Evolutionary conservation across 805 yeast genomes (phyloP).

Genomic region (Candida ficus): DNA sequence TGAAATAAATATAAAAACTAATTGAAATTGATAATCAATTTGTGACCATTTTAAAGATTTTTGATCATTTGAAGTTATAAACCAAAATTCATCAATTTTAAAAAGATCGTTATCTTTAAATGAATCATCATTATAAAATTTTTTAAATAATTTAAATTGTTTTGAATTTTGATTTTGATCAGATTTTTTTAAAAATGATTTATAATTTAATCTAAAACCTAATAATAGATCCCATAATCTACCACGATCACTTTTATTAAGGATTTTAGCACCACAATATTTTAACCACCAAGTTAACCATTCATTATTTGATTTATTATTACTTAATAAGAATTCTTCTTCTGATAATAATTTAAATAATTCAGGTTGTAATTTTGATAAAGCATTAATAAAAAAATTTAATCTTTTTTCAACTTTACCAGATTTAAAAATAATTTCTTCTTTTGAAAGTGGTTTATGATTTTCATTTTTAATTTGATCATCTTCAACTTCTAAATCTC

Average conservation of each 20-base stretch:
- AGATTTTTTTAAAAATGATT: conserved; percentile 12
- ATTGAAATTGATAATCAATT: conserved; percentile 70
- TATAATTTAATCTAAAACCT: conserved; percentile 60
- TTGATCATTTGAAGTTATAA: conserved; percentile 15
- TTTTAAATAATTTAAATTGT: conserved; percentile 17
- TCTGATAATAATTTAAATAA: conserved; percentile 70
- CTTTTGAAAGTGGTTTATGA: conserved; percentile 10
- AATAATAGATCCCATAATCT: conserved; percentile 83
- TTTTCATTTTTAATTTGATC: conserved; percentile 1
- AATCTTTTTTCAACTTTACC: conserved; percentile 64
- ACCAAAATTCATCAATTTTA: conserved; percentile 17
- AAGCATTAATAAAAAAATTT: conserved; percentile 58
- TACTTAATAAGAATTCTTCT: conserved; percentile 63
- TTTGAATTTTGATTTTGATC: conserved; percentile 12
- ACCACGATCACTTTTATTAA: conserved; percentile 78
- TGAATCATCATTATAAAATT: conserved; percentile 14
- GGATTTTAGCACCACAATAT: conserved; percentile 81
- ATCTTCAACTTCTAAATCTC: conserved; percentile 9
- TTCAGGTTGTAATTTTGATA: conserved; percentile 67
- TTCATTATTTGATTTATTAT: conserved; percentile 58
- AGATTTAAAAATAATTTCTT: conserved; percentile 40
- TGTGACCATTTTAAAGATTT: conserved; percentile 46
- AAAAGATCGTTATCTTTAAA: conserved; percentile 7
- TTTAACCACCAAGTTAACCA: conserved; percentile 97
- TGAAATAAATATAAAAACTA: conserved; percentile 71